Base-by-base conservation (phyloP, 305 asterid species). In the Fraxinus albicans region DNA sequence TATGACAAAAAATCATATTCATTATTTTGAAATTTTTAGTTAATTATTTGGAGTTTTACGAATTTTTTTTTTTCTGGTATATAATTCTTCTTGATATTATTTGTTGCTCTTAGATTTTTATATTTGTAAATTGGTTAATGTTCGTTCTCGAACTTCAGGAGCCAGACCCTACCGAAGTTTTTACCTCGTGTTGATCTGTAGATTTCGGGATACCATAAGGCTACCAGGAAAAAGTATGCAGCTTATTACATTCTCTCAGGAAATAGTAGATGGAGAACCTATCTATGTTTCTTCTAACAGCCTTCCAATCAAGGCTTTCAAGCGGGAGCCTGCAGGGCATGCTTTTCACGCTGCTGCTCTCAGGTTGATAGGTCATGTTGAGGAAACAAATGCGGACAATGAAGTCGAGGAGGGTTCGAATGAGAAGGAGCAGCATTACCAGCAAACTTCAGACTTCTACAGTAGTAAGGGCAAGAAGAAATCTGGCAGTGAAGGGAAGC, bases 281-380 rank as follows among this genome's bases (percentile, higher is more conserved):
- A 88, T 96, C 63, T 82, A 85, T 79, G 79, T 92, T 47, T 91
- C 94, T 34, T 93, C 96, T n/a, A 92, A 93, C 86, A 36, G 94
- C 86, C 89, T 87, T 82, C 99, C 98, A 9, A 70, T 90, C 85
- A 96, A 94, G 90, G 91, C 93, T 6, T 74, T 36, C 55, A 86
- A 85, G 35, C 86, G 42, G 6, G 99, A 96, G 78, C 98, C 99
- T n/a, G 99, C 99, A 55, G 99, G 99, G 81, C 97, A 89, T 90
- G 79, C 97, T 58, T 96, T 96, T 86, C 98, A 96, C 82, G 86
- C 88, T 67, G 97, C 91, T 86, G 98, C 97, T 40, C 97, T 93
- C 73, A 94, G 92, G 90, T 83, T 90, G 82, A 4, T 10, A 23
- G 99, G 99, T 12, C 88, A 90, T 76, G 83, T 77, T 31, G 92